Conservation (phyloP, 2,329 filamentous ascomycete genomes). For the Stagonosporopsis vannaccii region DNA sequence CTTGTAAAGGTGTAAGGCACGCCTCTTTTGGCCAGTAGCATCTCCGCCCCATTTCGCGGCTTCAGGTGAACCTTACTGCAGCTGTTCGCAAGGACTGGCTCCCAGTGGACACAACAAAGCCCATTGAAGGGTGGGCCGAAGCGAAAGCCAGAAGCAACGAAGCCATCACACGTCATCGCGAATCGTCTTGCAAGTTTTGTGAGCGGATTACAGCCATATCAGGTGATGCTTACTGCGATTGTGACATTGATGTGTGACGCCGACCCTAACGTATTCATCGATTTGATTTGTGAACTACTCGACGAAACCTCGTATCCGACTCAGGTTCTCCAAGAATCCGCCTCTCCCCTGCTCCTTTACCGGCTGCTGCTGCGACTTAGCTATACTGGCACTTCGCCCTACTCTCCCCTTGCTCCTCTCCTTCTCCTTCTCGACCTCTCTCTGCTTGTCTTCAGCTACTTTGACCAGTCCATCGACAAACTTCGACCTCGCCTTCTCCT, state of each 20-base stretch:
- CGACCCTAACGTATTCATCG: background rate
- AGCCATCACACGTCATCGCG: background rate
- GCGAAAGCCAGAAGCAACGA: constrained; percentile 9
- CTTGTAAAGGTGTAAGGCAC: background rate
- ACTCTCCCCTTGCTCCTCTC: constrained; percentile 24
- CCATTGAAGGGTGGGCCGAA: constrained; percentile 23
- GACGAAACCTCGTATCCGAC: constrained; percentile 47
- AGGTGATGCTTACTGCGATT: background rate
- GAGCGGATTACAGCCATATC: background rate
- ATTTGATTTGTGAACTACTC: constrained; percentile 25
- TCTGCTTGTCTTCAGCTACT: constrained; percentile 78
- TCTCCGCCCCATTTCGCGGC: constrained; percentile 20
- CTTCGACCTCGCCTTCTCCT: constrained; percentile 82
- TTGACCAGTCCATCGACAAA: constrained; percentile 84
- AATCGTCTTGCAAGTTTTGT: no score
- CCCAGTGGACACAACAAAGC: constrained; percentile 26
- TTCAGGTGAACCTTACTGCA: constrained; percentile 27
- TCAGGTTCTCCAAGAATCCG: constrained; percentile 50
- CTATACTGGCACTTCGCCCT: constrained; percentile 34
- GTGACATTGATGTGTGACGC: no score
- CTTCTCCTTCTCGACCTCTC: constrained; percentile 52
- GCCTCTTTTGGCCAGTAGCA: constrained; percentile 5
- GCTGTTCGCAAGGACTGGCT: constrained; percentile 33
- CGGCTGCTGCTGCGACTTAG: constrained; percentile 22
- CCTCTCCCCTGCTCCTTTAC: constrained; percentile 36